Base-by-base conservation (phyloP, 768 basidiomycete genomes). In the Lepiota brunneoincarnata region DNA sequence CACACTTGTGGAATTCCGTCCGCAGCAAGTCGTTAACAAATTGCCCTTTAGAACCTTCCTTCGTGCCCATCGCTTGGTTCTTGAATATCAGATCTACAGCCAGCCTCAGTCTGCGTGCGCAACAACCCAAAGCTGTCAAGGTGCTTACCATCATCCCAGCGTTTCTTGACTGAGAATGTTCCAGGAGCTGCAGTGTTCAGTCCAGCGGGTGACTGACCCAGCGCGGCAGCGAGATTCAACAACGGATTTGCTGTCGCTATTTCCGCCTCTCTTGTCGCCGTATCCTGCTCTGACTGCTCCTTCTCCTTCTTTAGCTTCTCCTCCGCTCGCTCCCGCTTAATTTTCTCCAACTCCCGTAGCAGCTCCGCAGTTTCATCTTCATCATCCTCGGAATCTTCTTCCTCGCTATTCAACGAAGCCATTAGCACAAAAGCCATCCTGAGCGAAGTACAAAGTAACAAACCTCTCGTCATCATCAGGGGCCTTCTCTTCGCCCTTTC, bases 1-100 rank as follows among this genome's bases (percentile, higher is more conserved):
- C 88, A 55, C 56, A 92, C 91, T 86, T 91, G 75, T 95, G 93
- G 67, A 95, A 96, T 65, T 94, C 91, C 48, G 93, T 95, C 67
- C 96, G 80, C 56, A 98, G 71, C 46, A 98, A 76, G 70, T 98
- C 97, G 66, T 99, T 98, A 58, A 98, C 93, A 65, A 98, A 98
- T 54, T 89, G 86, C 11, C 87, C 86, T 61, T 80, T 78, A 2
- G 75, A 70, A 65, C 85, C 86, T 50, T 85, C 80, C 54, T 74
- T 79, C 43, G 77, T 67, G 28, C 78, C 81, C 71, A 86, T 85
- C 0, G 97, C 92, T 70, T 99, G 97, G 68, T 98, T 98, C 75
- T 98, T 98, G 83, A 98, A 98, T 64, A 98, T 94, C 50, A 97
- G 76, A 69, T 99, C 93, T 93, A 63, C 28, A 64, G 59, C 20